Evolutionary conservation across 176 grass and related monocot genomes (phyloP).

Genomic region (Miscanthus lutarioriparius): DNA sequence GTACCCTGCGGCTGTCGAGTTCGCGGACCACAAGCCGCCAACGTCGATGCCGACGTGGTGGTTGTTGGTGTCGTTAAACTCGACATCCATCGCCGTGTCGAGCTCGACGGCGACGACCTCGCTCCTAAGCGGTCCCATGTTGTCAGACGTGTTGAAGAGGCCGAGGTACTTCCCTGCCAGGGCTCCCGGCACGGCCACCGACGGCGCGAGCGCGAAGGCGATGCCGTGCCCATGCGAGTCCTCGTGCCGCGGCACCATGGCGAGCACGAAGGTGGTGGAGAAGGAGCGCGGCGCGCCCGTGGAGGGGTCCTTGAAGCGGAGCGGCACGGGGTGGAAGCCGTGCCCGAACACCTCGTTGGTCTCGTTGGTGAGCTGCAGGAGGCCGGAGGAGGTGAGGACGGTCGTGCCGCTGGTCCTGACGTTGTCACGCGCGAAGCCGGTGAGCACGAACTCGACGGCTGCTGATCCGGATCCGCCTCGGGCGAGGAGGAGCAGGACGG

Average conservation of each 20-base stretch:
- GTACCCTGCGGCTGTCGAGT: no score
- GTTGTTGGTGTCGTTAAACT: constrained; percentile 41
- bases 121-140: neutral
- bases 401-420: constrained; percentile 35
- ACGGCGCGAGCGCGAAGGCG: constrained; percentile 45
- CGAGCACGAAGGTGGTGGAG: constrained; percentile 62
- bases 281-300: constrained; percentile 13
- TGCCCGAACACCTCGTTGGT: constrained; percentile 52
- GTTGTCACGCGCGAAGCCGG: constrained; percentile 39
- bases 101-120: constrained; percentile 60
- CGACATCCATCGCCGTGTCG: constrained; percentile 44
- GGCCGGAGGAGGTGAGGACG: constrained; percentile 39
- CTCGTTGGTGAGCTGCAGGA: constrained; percentile 55
- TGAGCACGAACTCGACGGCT: constrained; percentile 28
- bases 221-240: constrained; percentile 58
- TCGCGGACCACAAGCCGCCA: constrained; percentile 21
- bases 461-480: neutral
- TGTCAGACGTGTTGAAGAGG: constrained; percentile 42
- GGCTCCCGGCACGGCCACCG: neutral
- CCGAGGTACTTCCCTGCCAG: constrained; percentile 38
- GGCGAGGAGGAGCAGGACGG: constrained; percentile 17
- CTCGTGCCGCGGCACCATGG: constrained; percentile 38
- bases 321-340: constrained; percentile 46
- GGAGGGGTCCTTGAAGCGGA: constrained; percentile 29
- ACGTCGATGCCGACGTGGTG: constrained; percentile 70